Evolutionary conservation across 768 basidiomycete genomes (phyloP).

Genomic region (Xerocomellus chrysenteron): DNA sequence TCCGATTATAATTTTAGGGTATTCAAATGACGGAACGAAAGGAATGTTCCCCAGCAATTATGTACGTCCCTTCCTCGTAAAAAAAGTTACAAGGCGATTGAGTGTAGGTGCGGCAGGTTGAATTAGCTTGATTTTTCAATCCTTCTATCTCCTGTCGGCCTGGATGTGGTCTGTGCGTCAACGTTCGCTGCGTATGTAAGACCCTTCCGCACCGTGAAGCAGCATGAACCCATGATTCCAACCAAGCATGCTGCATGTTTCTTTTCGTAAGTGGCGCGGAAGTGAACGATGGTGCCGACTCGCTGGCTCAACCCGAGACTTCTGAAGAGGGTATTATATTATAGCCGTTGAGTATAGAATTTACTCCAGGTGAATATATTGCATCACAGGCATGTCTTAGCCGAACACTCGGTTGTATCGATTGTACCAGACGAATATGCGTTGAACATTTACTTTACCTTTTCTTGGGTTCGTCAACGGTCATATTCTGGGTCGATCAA

Average conservation of each 20-base stretch:
- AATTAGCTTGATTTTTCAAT: conserved; percentile 39
- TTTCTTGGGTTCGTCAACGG: conserved; percentile 1
- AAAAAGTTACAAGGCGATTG: conserved; percentile 20
- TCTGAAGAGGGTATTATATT: conserved; percentile 4
- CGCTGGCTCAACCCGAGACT: conserved; percentile 17
- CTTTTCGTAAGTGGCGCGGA: conserved; percentile 34
- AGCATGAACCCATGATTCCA: conserved; percentile 12
- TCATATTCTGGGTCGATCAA: conserved; percentile 3
- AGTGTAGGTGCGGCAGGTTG: conserved; percentile 42
- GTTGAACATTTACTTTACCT: not conserved
- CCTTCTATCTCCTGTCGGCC: not conserved
- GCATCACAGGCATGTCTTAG: conserved; percentile 21
- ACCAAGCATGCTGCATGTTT: conserved; percentile 22
- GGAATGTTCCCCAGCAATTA: conserved; percentile 90
- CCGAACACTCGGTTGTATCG: conserved; percentile 7
- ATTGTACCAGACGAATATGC: not conserved
- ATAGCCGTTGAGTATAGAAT: conserved; percentile 15
- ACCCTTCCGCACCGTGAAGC: conserved; percentile 19
- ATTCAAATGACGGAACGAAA: conserved; percentile 56
- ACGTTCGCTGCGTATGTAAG: conserved; percentile 26
- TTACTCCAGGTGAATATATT: conserved; percentile 25
- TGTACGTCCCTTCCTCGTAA: conserved; percentile 47
- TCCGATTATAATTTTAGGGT: conserved; percentile 45
- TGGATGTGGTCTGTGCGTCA: conserved; percentile 12
- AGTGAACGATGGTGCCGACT: conserved; percentile 24